These are phyloP conservation scores for Candida bentonensis DNA, from an alignment of 805 yeast genomes.

Conservation along the genomic window DNA sequence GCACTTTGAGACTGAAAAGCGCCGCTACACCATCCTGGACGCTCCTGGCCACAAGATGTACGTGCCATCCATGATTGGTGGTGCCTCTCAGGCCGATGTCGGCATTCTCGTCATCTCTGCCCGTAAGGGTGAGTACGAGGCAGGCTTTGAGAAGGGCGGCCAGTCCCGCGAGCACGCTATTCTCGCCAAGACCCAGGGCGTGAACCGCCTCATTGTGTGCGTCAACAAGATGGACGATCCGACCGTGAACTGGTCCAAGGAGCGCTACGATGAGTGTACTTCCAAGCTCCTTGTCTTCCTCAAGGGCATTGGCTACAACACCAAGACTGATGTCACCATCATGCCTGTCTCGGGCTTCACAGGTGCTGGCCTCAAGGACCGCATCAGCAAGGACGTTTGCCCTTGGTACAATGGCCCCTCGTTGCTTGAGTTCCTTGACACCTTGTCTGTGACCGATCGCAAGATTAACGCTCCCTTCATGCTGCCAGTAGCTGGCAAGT, in stretches of 20 bases:
- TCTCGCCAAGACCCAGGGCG: slow-evolving; percentile 97
- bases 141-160: slow-evolving; percentile 98
- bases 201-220: slow-evolving; percentile 81
- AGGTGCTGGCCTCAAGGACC: slow-evolving; percentile 90
- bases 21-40: slow-evolving; percentile 94
- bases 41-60: slow-evolving; percentile 99
- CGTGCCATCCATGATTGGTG: slow-evolving; percentile 98
- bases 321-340: slow-evolving; percentile 69
- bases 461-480: slow-evolving; percentile 89
- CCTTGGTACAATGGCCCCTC: slow-evolving; percentile 96
- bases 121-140: slow-evolving; percentile 98
- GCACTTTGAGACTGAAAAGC: slow-evolving; percentile 91
- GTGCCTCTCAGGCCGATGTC: slow-evolving; percentile 98
- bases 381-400: slow-evolving; percentile 53
- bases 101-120: slow-evolving; percentile 96
- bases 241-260: slow-evolving; percentile 91
- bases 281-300: slow-evolving; percentile 63
- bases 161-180: slow-evolving; percentile 97
- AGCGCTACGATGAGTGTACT: slow-evolving; percentile 92
- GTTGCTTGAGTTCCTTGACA: slow-evolving; percentile 76
- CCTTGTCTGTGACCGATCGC: slow-evolving; percentile 69
- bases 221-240: slow-evolving; percentile 99
- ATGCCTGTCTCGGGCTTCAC: slow-evolving; percentile 99
- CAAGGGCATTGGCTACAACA: slow-evolving; percentile 67
- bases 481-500: slow-evolving; percentile 89